Evolutionary conservation across 495 filamentous ascomycete genomes (phyloP).

Genomic region (Cercophora newfieldiana): DNA sequence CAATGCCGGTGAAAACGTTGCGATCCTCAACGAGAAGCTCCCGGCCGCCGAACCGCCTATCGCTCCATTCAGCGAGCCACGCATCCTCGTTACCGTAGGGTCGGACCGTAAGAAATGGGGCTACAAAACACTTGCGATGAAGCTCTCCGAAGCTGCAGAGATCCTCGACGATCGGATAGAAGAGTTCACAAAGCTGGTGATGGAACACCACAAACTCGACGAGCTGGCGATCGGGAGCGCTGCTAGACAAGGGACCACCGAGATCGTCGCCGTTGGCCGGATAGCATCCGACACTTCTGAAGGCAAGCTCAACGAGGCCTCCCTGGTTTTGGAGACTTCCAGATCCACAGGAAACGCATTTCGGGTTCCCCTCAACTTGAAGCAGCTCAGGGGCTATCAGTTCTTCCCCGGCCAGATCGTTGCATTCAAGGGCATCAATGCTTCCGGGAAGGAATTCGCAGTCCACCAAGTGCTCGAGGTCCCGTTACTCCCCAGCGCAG

Average conservation of each 20-base stretch:
- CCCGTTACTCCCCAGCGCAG: slow-evolving; percentile 68
- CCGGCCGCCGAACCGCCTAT: slow-evolving; percentile 66
- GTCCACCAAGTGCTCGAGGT: slow-evolving; percentile 74
- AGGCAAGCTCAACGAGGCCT: slow-evolving; percentile 79
- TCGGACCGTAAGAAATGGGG: slow-evolving; percentile 86
- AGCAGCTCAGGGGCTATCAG: slow-evolving; percentile 65
- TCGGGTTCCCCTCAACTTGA: slow-evolving; percentile 76
- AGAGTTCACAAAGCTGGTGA: slow-evolving; percentile 71
- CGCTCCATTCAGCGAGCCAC: slow-evolving; percentile 69
- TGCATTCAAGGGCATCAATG: slow-evolving; percentile 81
- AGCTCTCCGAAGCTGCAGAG: slow-evolving; percentile 85
- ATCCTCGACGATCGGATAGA: slow-evolving; percentile 95
- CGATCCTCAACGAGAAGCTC: slow-evolving; percentile 79
- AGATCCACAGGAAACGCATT: slow-evolving; percentile 79
- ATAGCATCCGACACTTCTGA: slow-evolving; percentile 84
- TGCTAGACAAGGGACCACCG: slow-evolving; percentile 75
- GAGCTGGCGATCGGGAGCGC: slow-evolving; percentile 87
- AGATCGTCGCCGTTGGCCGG: slow-evolving; percentile 86
- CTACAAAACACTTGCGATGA: slow-evolving; percentile 93
- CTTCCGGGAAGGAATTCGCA: slow-evolving; percentile 78
- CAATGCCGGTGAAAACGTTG: slow-evolving; percentile 76
- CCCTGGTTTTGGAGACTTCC: slow-evolving; percentile 83
- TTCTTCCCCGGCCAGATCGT: slow-evolving; percentile 97
- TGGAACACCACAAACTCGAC: slow-evolving; percentile 71
- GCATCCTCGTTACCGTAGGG: slow-evolving; percentile 77